Evolutionary conservation across 176 grass and related monocot genomes (phyloP), one percentile per base, ranked within the genome.

Genomic region (Aechmea fasciata): DNA sequence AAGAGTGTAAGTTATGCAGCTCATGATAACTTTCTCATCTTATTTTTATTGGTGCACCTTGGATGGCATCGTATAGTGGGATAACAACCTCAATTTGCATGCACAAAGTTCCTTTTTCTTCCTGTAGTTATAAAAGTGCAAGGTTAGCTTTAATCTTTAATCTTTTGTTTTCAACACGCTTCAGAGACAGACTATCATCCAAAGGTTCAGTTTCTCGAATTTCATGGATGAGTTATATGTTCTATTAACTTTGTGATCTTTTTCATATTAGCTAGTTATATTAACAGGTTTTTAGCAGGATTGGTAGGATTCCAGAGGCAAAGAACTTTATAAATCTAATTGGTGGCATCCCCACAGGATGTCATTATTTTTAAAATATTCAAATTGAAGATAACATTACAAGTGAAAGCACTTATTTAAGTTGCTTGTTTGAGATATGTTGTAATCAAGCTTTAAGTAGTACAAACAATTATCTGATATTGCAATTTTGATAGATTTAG

Each of bases 1-100:
- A 90, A 92, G 76, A 99, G 80, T 79, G 95, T 99, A 83, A 90
- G 95, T 53, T 57, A 57, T 65, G 12, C 8, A 1, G 33, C 33
- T 41, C 33, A 41, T 83, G 49, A 23, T 83, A 53, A 55, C 68
- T 22, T 9, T 14, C 11, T 83, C 19, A 50, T 76, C 48, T 49
- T 26, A 63, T 49, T 63, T 72, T 80, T 75, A 50, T 22, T 25
- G 33, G 33, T 47, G 12, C 10, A 13, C 15, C 11, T 19, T 57
- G 33, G 6, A 41, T 61, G 55, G 55, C 55, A 59, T 59, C n/a
- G 33, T 41, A 51, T 24, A 20, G 47, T 50, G 66, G 33, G 33
- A 41, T 41, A 41, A 41, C 13, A 59, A 15, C 17, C 17, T 18
- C 17, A 22, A 61, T 61, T 18, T 61, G 13, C 55, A 61, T 61